Conservation (phyloP, 192 early-diverging fungal species). For the Spizellomyces sp. region DNA sequence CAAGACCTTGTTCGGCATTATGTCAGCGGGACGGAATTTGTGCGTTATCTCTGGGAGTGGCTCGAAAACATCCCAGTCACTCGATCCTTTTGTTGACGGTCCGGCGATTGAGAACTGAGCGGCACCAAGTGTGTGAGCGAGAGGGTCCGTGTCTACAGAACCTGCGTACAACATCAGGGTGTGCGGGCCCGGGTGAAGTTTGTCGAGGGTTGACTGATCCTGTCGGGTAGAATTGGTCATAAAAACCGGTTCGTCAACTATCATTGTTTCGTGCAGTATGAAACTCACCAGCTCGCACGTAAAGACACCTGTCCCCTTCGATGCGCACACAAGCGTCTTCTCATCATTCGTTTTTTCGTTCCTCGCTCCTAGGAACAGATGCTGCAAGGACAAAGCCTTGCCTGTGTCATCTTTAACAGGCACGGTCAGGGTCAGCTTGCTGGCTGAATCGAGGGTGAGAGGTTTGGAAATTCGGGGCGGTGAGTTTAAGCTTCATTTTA, state of each 20-base stretch:
- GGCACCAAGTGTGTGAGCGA: conserved; percentile 15
- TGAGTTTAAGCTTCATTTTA: no score
- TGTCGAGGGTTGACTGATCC: neutral
- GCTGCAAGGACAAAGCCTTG: conserved; percentile 7
- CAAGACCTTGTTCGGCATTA: conserved; percentile 34
- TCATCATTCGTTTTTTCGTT: conserved; percentile 7
- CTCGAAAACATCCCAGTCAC: conserved; percentile 20
- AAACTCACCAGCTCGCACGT: conserved; percentile 29
- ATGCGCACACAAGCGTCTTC: conserved; percentile 3
- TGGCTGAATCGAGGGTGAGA: no score
- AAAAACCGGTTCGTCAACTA: no score
- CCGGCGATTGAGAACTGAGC: conserved; percentile 20
- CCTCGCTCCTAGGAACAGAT: conserved; percentile 21
- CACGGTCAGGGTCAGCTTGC: neutral
- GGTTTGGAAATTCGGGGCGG: no score
- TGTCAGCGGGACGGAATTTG: conserved; percentile 35
- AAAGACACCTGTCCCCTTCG: conserved; percentile 16
- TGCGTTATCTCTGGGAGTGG: conserved; percentile 38
- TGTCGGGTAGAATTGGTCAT: neutral
- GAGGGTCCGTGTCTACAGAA: neutral
- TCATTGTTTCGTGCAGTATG: neutral
- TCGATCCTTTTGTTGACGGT: neutral
- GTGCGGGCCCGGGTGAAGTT: conserved; percentile 15
- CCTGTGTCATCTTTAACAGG: conserved; percentile 1
- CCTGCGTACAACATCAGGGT: conserved; percentile 21